Percentiles rank a stretch among this genome's conserved stretches.
These are phyloP conservation scores for Magnusiomyces tetraspermus DNA, from an alignment of 1,139 yeast genomes.

Conservation along the genomic window DNA sequence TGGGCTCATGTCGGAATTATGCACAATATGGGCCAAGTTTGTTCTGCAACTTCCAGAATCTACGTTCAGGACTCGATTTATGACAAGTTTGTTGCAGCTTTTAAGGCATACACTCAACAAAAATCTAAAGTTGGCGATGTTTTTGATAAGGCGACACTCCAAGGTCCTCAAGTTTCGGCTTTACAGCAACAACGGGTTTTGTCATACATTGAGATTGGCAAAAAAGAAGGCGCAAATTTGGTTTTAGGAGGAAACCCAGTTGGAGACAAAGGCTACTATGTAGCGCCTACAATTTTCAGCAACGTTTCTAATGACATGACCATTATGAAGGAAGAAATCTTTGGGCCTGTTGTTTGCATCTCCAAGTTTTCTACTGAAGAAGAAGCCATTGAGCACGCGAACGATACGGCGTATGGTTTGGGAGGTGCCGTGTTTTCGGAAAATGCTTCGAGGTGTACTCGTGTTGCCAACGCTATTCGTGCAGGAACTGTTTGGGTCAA, in stretches of 20 bases:
- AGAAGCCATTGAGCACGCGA: slow-evolving; percentile 70
- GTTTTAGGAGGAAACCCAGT: slow-evolving; percentile 48
- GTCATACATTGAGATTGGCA: slow-evolving; percentile 57
- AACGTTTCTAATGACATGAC: slow-evolving; percentile 53
- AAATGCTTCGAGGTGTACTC: slow-evolving; percentile 46
- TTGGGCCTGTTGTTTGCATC: slow-evolving; percentile 79
- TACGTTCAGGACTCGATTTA: slow-evolving; percentile 68
- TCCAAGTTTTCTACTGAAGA: slow-evolving; percentile 60
- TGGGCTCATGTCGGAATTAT: slow-evolving; percentile 53
- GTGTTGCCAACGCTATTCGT: slow-evolving; percentile 51
- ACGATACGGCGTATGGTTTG: slow-evolving; percentile 66
- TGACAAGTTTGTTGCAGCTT: slow-evolving; percentile 50
- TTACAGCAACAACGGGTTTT: slow-evolving; percentile 60
- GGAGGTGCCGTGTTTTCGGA: slow-evolving; percentile 76
- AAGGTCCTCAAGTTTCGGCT: slow-evolving; percentile 75
- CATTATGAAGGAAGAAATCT: slow-evolving; percentile 64
- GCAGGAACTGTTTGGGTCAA: slow-evolving; percentile 82
- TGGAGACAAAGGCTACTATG: slow-evolving; percentile 54
- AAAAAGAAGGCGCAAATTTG: slow-evolving; percentile 60
- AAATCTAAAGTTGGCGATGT: slow-evolving; percentile 38
- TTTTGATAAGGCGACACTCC: slow-evolving; percentile 41
- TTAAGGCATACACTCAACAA: slow-evolving; percentile 46
- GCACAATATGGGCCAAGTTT: slow-evolving; percentile 79
- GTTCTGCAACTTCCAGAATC: slow-evolving; percentile 79
- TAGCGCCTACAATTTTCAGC: slow-evolving; percentile 61